phyloP scores from a whole-genome alignment of 805 yeast genomes.

The Novakomyces olei region DNA sequence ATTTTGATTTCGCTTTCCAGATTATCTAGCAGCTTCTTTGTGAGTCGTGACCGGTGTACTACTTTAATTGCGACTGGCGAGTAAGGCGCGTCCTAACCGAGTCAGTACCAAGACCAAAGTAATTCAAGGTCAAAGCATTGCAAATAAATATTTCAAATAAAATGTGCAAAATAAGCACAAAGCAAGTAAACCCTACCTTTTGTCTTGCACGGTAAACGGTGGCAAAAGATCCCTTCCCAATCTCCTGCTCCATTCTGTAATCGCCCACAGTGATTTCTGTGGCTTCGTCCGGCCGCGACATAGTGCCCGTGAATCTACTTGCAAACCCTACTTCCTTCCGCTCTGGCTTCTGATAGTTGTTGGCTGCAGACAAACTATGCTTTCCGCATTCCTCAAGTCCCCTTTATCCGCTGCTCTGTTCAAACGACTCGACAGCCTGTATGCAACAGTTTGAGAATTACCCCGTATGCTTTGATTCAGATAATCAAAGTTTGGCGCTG shows the following conservation, averaged over 20 bases:
- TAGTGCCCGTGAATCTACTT: too few species aligned
- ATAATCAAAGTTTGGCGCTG: too few species aligned
- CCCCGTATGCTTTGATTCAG: too few species aligned
- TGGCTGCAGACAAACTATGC: too few species aligned
- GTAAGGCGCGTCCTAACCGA: conserved; percentile 10
- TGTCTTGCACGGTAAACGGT: conserved; percentile 72
- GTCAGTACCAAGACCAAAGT: background rate
- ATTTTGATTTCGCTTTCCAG: conserved; percentile 83
- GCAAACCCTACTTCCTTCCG: too few species aligned
- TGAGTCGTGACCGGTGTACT: conserved; percentile 60
- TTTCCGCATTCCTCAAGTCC: too few species aligned
- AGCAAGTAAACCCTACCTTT: conserved; percentile 12
- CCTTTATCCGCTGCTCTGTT: too few species aligned
- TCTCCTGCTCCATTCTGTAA: conserved; percentile 52
- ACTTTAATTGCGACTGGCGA: conserved; percentile 71
- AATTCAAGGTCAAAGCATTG: conserved; percentile 6
- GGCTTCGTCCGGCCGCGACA: too few species aligned
- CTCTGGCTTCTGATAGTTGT: too few species aligned
- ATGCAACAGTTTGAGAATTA: too few species aligned
- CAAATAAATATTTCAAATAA: too few species aligned
- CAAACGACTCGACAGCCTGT: too few species aligned
- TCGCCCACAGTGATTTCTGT: conserved; percentile 25
- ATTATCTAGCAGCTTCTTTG: conserved; percentile 72
- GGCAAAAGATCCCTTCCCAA: conserved; percentile 92
- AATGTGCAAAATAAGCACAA: background rate